Evolutionary conservation across 352 stramenopile genomes (phyloP), one percentile per base, ranked within the genome.

Genomic region (Plasmopara muralis): DNA sequence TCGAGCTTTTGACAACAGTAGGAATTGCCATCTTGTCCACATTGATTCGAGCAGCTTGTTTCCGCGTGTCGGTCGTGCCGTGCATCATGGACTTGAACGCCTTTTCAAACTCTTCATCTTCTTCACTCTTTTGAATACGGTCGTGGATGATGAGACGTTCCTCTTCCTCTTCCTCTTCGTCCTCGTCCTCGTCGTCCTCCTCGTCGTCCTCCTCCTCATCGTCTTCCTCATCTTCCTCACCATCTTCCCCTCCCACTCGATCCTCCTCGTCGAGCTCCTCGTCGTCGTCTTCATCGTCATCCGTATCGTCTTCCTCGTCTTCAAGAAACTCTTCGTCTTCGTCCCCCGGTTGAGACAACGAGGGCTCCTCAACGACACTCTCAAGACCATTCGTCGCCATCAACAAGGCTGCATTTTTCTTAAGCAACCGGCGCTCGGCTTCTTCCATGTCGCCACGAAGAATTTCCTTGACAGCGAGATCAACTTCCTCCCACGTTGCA

Each of bases 121-220:
- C 85, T 45, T 87, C 80, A 10, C 68, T 89, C 55, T 73, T 77
- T 37, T 84, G 72, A 38, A 83, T 69, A 31, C 79, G 78, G 44
- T 93, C 79, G 43, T 88, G 77, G 39, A 89, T 88, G 46, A 98
- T 92, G 43, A 96, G 70, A n/a, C n/a, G n/a, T n/a, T n/a, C n/a
- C 33, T 93, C 73, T 55, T 91, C 87, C 41, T 95, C 87, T 67
- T 91, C 83, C 0, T 92, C 80, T 7, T 89, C 82, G 3, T 82
- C 71, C 29, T 85, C 77, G 2, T 78, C 72, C 0, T 89, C 76
- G 0, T 87, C 68, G 0, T 89, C 77, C 0, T 90, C 87, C 0
- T 88, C 71, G 0, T 87, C 74, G 0, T 85, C 77, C 0, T 84
- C 73, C 7, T 89, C 74, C 0, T 71, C 86, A 6, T 83, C 70